Percentiles rank a stretch among this genome's conserved stretches.
Evolutionary conservation across 257 asterid species (phyloP).

Genomic region (Marsdenia floribunda): DNA sequence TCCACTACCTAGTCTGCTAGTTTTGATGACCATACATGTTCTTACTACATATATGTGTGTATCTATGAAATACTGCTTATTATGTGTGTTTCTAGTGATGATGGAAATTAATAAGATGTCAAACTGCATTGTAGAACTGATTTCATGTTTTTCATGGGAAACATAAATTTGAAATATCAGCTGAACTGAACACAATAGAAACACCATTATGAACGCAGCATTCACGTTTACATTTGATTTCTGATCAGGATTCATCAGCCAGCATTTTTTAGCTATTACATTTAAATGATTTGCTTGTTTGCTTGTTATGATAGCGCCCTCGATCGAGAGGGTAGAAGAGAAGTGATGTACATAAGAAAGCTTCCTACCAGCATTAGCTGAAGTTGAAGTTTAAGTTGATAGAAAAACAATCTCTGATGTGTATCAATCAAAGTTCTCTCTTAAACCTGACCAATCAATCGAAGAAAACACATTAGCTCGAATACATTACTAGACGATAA

Average conservation of each 20-base stretch:
- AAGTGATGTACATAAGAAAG: no score
- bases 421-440: neutral
- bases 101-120: no score
- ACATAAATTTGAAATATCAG: neutral
- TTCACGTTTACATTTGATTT: conserved; percentile 33
- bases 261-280: neutral
- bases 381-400: neutral
- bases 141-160: no score
- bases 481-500: neutral
- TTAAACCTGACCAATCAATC: neutral
- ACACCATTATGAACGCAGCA: conserved; percentile 16
- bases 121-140: no score
- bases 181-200: neutral
- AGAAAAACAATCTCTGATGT: neutral
- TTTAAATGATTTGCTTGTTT: neutral
- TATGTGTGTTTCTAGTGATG: no score
- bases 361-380: neutral
- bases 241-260: neutral
- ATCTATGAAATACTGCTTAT: no score
- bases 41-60: no score
- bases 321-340: neutral
- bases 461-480: no score
- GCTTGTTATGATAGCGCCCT: no score
- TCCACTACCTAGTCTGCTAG: no score
- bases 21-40: no score